Evolutionary conservation across 257 asterid genomes (phyloP).

Genomic region (Capsicum chinense): DNA sequence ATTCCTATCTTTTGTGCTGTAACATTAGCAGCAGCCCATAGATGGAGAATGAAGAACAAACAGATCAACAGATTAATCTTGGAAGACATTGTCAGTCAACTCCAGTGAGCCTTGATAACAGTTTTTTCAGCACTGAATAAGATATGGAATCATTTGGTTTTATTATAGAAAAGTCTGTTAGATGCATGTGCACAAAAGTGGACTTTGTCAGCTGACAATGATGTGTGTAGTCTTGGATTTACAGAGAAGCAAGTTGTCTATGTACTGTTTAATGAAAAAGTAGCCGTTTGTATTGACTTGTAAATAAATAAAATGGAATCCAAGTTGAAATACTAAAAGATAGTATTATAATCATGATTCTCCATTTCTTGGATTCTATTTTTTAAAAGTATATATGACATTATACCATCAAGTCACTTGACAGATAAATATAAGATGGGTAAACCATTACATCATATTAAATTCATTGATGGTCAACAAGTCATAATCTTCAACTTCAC

Average conservation of each 20-base stretch:
- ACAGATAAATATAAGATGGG: too few species aligned
- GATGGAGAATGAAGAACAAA: constrained; percentile 36
- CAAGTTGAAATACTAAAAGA: not conserved
- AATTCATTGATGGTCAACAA: not conserved
- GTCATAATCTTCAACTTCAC: not conserved
- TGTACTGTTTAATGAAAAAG: not conserved
- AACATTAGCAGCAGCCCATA: constrained; percentile 1
- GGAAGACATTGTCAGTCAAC: constrained; percentile 34
- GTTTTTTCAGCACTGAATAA: not conserved
- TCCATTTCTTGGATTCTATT: not conserved
- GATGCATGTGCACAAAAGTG: constrained; percentile 12
- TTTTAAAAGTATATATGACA: too few species aligned
- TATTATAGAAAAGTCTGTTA: not conserved
- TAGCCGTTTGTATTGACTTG: constrained; percentile 24
- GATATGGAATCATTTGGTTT: not conserved
- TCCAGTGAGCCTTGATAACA: not conserved
- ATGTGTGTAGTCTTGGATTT: not conserved
- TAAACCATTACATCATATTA: too few species aligned
- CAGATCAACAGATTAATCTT: constrained; percentile 35
- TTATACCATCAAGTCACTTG: too few species aligned
- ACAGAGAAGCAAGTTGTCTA: not conserved
- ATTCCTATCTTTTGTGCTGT: not conserved
- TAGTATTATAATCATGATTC: not conserved
- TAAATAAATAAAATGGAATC: not conserved
- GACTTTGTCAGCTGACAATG: not conserved